Base-by-base conservation (phyloP, 805 yeast genomes). In the Nakazawaea wyomingensis region DNA sequence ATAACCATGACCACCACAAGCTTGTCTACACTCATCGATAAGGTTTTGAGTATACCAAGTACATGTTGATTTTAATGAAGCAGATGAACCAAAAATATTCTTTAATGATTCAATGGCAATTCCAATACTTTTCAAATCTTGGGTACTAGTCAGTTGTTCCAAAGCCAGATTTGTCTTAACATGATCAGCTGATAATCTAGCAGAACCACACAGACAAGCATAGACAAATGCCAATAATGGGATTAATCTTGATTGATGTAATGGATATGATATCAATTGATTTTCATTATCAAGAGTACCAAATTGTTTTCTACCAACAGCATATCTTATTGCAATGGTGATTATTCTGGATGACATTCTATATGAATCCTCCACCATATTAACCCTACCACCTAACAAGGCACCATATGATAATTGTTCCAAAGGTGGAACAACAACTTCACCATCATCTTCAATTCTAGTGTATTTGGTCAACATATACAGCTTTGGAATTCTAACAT, bases 1-100 rank as follows among this genome's bases (percentile, higher is more conserved):
- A 66, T 90, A 90, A 32, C 97, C 97, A 64, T 86, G 96, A 26
- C 97, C 97, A 61, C 97, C 96, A 64, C 96, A 89, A 2, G 95
- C 74, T 65, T 90, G 97, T 66, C 97, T 78, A 50, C 89, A 77
- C 66, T 89, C 90, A 60, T 88, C 95, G 57, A 90, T 89, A 53
- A 85, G 70, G 47, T 75, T 76, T 32, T 89, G 80, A 26, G 87
- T 76, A 33, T 80, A 71, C 96, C 96, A 90, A 31, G 97, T 90
- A 49, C 82, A 78, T 29, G 95, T 80, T 3, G 96, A 89, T 64
- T 90, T 90, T 57, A 88, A 72, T 33, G 95, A 82, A 7, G 95
- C 96, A 26, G 95, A 84, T 45, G 84, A 81, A 31, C 85, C 81
- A 62, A 90, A 90, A 46, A 90, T 68, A 38, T 82, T 78, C 65